Evolutionary conservation across 805 yeast genomes (phyloP), one percentile per base, ranked within the genome.

Genomic region (Schwanniomyces occidentalis): DNA sequence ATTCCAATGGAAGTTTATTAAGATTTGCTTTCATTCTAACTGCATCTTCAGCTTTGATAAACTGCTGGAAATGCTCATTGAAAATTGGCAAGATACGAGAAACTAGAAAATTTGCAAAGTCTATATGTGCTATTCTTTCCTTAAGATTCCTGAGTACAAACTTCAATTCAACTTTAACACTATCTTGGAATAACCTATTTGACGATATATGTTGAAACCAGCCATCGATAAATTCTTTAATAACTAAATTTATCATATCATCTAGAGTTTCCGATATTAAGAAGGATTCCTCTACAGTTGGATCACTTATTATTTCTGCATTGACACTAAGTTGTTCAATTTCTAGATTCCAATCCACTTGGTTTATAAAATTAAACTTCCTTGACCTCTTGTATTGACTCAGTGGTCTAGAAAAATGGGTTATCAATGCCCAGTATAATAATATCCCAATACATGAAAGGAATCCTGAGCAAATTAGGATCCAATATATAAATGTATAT

Each of bases 61-160:
- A 85, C 6, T 64, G 61, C 6, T 65, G 60, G 39, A 82, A 72
- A 53, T 89, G 95, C 8, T 71, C 74, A 1, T 85, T 80, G 1
- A 87, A 5, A 1, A 82, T 46, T 0, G 96, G 96, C 5, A 85
- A 36, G 0, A 85, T 22, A 28, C 71, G 70, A 19, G 77, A 60
- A 1, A 86, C 80, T 3, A 84, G 40, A 19, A 87, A 51, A 26
- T 71, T 70, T 1, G 88, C 68, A 14, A 75, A 58, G 48, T 86
- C 87, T 1, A 79, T 38, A 0, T 51, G 47, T 0, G 41, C 49
- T 1, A 81, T 38, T 19, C 82, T 56, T 4, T 43, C 38, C 16
- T 71, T 69, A 6, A 88, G 33, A 13, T 58, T 58, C 6, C 42
- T 46, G 2, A 78, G 50, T 0, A 74, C 72, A 2, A 42, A 32